Percentiles rank a stretch among this genome's conserved stretches.
Conservation (phyloP, 257 asterid genomes). For the Solanum ahanhuiri region DNA sequence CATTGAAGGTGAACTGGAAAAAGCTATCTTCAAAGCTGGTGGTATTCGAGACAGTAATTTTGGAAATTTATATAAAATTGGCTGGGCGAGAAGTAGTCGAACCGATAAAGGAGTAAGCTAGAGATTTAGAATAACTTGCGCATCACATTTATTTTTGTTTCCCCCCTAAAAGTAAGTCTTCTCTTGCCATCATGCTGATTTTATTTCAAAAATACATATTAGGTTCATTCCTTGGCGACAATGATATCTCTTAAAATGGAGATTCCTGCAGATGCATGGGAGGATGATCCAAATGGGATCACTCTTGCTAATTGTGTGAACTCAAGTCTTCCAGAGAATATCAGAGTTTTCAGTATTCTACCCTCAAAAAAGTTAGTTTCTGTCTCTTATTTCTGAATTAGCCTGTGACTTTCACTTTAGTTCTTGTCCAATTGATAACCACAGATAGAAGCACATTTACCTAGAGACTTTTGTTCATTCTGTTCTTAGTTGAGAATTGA, state of each 20-base stretch:
- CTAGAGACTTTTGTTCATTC: background rate
- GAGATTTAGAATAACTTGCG: background rate
- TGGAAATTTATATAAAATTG: constrained; percentile 73
- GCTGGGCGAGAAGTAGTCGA: constrained; percentile 97
- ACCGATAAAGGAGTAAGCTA: constrained; percentile 90
- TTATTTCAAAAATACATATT: constrained; percentile 9
- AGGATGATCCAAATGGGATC: constrained; percentile 78
- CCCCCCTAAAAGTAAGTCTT: background rate
- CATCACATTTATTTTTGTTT: background rate
- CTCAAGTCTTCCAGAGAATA: constrained; percentile 58
- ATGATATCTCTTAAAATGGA: constrained; percentile 88
- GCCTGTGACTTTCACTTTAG: background rate
- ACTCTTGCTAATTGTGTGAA: constrained; percentile 55
- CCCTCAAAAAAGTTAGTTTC: constrained; percentile 69
- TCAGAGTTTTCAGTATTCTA: constrained; percentile 81
- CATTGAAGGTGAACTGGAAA: constrained; percentile 87
- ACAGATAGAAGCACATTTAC: background rate
- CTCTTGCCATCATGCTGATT: constrained; percentile 4
- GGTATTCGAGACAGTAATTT: constrained; percentile 86
- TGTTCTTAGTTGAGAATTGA: background rate
- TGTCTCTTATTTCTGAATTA: background rate
- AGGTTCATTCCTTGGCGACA: constrained; percentile 96
- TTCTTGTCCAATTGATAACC: background rate
- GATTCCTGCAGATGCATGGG: constrained; percentile 87
- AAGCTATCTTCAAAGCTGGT: constrained; percentile 76